Evolutionary conservation across 306 rosid species (phyloP).

Genomic region (Fragaria vesca): DNA sequence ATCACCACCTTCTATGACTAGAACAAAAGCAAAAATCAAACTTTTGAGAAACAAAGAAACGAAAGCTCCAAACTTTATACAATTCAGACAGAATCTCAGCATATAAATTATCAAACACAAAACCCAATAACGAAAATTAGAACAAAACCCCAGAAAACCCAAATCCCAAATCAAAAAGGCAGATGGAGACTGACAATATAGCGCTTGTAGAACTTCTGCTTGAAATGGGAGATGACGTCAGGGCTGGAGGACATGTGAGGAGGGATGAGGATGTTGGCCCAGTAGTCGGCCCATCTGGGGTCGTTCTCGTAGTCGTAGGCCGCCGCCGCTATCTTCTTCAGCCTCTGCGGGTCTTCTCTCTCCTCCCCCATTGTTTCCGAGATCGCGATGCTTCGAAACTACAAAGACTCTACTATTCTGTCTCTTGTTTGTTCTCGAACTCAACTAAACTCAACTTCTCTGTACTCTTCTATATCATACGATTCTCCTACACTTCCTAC

Average conservation of each 20-base stretch:
- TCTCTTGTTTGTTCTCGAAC: not conserved
- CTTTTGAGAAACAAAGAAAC: not conserved
- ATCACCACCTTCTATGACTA: not conserved
- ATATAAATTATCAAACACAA: not conserved
- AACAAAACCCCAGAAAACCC: not conserved
- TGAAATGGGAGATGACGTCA: conserved; percentile 76
- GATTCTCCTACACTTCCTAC: not conserved
- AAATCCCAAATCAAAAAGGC: conserved; percentile 1
- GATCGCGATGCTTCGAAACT: not conserved
- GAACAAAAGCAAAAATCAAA: not conserved
- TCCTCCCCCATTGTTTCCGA: conserved; percentile 54
- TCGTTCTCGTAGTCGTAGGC: conserved; percentile 89
- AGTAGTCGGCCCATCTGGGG: conserved; percentile 81
- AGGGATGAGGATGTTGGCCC: conserved; percentile 93
- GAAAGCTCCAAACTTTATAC: not conserved
- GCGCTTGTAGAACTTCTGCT: conserved; percentile 92
- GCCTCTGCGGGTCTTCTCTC: conserved; percentile 67
- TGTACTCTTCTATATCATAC: not conserved
- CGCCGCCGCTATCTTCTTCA: conserved; percentile 76
- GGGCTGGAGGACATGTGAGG: conserved; percentile 62
- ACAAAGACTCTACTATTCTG: not conserved
- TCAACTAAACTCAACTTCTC: not conserved
- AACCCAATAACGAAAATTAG: not conserved
- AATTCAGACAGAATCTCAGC: not conserved
- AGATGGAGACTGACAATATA: conserved; percentile 47